These are phyloP conservation scores for Babjeviella inositovora DNA, from an alignment of 805 yeast genomes.

Conservation along the genomic window DNA sequence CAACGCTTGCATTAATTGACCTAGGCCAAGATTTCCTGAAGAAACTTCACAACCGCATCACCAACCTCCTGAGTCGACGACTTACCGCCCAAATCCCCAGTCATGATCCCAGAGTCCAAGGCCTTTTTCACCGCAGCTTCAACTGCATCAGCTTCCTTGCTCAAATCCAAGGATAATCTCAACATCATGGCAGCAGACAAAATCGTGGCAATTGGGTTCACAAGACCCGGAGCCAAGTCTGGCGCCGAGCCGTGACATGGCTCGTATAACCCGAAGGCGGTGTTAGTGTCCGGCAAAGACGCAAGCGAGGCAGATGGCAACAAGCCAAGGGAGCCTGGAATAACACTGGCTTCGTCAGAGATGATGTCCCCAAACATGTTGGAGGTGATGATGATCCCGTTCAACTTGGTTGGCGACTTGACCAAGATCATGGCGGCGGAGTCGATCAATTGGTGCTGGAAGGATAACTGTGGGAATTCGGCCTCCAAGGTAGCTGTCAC, in stretches of 20 bases:
- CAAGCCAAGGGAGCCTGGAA: conserved; percentile 94
- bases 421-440: conserved; percentile 98
- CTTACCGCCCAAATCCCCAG: conserved; percentile 85
- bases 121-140: conserved; percentile 80
- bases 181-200: conserved; percentile 97
- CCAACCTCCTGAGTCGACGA: conserved; percentile 83
- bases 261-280: conserved; percentile 92
- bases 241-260: conserved; percentile 99
- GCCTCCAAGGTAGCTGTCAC: conserved; percentile 70
- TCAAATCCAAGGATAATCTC: conserved; percentile 71
- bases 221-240: conserved; percentile 74
- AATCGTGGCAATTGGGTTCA: conserved; percentile 91
- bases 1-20: too few species aligned
- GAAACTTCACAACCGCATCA: conserved; percentile 75
- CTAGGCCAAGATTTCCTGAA: conserved; percentile 32
- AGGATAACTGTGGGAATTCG: conserved; percentile 80
- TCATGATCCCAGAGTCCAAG: conserved; percentile 71
- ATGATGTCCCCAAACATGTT: conserved; percentile 98
- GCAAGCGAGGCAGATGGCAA: conserved; percentile 94
- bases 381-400: conserved; percentile 84
- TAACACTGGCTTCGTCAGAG: conserved; percentile 94
- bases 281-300: conserved; percentile 89
- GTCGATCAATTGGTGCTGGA: conserved; percentile 92
- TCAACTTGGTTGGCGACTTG: conserved; percentile 78
- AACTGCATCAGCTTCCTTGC: conserved; percentile 73